phyloP scores from a whole-genome alignment of 2,329 filamentous ascomycete species.

The Verticillium nonalfalfae region DNA sequence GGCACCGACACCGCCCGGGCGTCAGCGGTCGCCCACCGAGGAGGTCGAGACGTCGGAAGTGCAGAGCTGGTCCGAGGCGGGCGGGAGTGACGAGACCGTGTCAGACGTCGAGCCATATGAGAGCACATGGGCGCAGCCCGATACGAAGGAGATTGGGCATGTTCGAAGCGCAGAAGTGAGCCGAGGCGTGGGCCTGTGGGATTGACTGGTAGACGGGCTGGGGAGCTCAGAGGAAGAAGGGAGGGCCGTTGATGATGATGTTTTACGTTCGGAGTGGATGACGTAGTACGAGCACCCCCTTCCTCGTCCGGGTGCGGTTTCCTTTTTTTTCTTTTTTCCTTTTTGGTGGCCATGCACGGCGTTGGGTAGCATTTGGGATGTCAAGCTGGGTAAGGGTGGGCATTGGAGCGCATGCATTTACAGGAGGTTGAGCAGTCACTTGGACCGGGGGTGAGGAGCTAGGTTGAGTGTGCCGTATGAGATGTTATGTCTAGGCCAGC shows the following conservation, averaged over 20 bases:
- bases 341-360: not conserved
- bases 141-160: not conserved
- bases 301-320: not conserved
- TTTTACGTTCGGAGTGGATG: conserved; percentile 10
- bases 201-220: conserved; percentile 13
- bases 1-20: conserved; percentile 1
- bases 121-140: conserved; percentile 4
- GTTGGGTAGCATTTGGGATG: not conserved
- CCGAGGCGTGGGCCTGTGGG: conserved; percentile 8
- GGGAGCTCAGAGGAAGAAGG: not conserved
- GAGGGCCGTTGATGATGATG: conserved; percentile 4
- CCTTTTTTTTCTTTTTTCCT: too few relatives aligned
- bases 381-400: not conserved
- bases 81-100: conserved; percentile 10
- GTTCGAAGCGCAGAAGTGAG: not conserved
- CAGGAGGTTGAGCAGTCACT: not conserved
- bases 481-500: too few relatives aligned
- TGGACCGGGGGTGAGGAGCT: not conserved
- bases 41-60: conserved; percentile 10
- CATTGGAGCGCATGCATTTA: not conserved
- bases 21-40: conserved; percentile 8
- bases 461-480: not conserved
- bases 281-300: conserved; percentile 3
- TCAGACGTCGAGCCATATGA: conserved; percentile 11
- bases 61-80: conserved; percentile 10